These are phyloP conservation scores for Emiliania huxleyi DNA, from an alignment of 78 protist species.

Conservation along the genomic window DNA sequence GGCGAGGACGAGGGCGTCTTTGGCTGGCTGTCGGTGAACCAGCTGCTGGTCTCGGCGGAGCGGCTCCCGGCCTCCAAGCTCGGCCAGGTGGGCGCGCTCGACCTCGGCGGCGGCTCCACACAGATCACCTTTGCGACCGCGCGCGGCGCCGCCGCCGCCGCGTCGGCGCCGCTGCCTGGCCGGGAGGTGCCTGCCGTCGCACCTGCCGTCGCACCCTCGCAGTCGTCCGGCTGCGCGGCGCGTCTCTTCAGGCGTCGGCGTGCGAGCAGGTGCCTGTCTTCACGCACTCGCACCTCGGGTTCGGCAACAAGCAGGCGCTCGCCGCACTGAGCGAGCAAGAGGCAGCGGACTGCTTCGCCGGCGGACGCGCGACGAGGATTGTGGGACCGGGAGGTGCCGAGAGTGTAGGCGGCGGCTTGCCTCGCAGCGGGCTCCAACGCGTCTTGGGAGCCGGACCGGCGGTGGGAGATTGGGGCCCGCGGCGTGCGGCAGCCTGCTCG, in stretches of 20 bases:
- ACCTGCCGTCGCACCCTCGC: too few relatives aligned
- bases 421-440: neutral
- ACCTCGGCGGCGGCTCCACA: constrained; percentile 64
- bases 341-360: neutral
- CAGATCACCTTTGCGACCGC: constrained; percentile 4
- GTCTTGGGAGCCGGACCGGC: neutral
- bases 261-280: too few relatives aligned
- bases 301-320: constrained; percentile 37
- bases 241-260: too few relatives aligned
- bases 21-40: constrained; percentile 61
- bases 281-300: constrained; percentile 40
- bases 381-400: too few relatives aligned
- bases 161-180: neutral
- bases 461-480: neutral
- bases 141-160: neutral
- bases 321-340: neutral
- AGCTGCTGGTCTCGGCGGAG: neutral
- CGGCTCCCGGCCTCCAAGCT: neutral
- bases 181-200: neutral
- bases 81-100: constrained; percentile 45
- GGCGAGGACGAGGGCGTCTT: constrained; percentile 58
- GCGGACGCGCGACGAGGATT: too few relatives aligned
- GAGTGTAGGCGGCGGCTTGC: too few relatives aligned
- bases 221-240: too few relatives aligned
- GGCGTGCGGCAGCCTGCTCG: neutral